Evolutionary conservation across 2,329 filamentous ascomycete genomes (phyloP).

Genomic region (Sclerotiophoma versabilis): DNA sequence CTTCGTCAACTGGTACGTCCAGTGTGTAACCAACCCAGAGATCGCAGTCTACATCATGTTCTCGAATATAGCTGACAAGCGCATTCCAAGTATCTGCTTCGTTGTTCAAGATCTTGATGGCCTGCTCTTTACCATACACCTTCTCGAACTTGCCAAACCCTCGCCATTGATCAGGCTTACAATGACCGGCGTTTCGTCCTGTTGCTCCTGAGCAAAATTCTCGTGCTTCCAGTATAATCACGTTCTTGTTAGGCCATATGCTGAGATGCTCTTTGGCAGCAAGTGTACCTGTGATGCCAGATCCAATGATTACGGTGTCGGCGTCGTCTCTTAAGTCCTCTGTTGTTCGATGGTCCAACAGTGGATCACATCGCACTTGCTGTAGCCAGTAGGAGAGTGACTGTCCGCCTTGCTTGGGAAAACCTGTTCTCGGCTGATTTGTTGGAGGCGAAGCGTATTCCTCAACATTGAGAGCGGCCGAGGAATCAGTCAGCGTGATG

Average conservation of each 20-base stretch:
- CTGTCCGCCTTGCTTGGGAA: conserved; percentile 34
- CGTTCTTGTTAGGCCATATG: conserved; percentile 25
- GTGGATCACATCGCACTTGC: conserved; percentile 35
- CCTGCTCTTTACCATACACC: conserved; percentile 34
- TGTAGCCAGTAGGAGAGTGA: conserved; percentile 40
- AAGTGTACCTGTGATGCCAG: conserved; percentile 36
- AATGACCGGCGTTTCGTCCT: conserved; percentile 39
- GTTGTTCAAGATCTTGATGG: conserved; percentile 37
- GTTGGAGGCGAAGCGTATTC: conserved; percentile 24
- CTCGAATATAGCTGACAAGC: conserved; percentile 28
- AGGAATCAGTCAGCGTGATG: conserved; percentile 16
- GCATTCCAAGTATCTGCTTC: conserved; percentile 35
- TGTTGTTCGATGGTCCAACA: conserved; percentile 41
- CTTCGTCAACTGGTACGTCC: conserved; percentile 34
- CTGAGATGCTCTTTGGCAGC: conserved; percentile 32
- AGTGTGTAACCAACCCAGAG: conserved; percentile 39
- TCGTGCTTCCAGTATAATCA: conserved; percentile 36
- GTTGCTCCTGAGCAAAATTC: conserved; percentile 43
- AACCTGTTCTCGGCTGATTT: conserved; percentile 22
- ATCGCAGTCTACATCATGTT: conserved; percentile 36
- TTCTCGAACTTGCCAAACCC: conserved; percentile 35
- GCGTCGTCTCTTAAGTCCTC: conserved; percentile 33
- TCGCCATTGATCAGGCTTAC: conserved; percentile 39
- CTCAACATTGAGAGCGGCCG: conserved; percentile 26
- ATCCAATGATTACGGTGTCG: conserved; percentile 48